These are phyloP conservation scores for Antarctomyces pellizariae DNA, from an alignment of 495 filamentous ascomycete genomes.

Conservation along the genomic window DNA sequence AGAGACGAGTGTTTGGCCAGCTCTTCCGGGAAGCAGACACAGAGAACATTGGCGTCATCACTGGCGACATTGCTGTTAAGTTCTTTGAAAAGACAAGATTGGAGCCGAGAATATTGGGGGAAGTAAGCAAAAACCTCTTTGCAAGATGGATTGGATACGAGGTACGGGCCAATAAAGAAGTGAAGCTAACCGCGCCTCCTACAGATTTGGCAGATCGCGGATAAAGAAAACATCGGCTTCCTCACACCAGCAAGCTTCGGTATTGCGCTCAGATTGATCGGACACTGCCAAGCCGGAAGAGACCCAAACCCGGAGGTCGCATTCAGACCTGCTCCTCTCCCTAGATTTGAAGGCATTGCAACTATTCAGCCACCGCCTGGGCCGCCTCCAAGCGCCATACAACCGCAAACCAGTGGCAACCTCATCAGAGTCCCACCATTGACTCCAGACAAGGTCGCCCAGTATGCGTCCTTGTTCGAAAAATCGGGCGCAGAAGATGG, in stretches of 20 bases:
- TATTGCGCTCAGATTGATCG: slow-evolving; percentile 77
- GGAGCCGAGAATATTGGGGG: slow-evolving; percentile 60
- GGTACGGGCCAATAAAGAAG: too few relatives aligned
- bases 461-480: slow-evolving; percentile 72
- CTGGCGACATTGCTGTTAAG: slow-evolving; percentile 84
- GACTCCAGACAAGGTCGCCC: slow-evolving; percentile 66
- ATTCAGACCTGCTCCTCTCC: slow-evolving; percentile 56
- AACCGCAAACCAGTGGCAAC: slow-evolving; percentile 39
- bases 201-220: slow-evolving; percentile 97
- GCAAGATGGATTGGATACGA: too few relatives aligned
- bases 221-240: slow-evolving; percentile 85
- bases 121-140: too few relatives aligned
- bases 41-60: slow-evolving; percentile 79
- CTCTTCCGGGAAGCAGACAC: slow-evolving; percentile 77
- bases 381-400: slow-evolving; percentile 28
- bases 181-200: slow-evolving; percentile 1
- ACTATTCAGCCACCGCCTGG: slow-evolving; percentile 21
- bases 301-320: slow-evolving; percentile 55
- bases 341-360: slow-evolving; percentile 51
- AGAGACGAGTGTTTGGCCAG: slow-evolving; percentile 81
- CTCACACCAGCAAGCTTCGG: slow-evolving; percentile 81
- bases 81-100: slow-evolving; percentile 95
- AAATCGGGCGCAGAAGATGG: slow-evolving; percentile 60
- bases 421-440: slow-evolving; percentile 79
- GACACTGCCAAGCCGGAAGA: slow-evolving; percentile 74